Conservation (phyloP, 768 basidiomycete species). For the Lentinula raphanica region DNA sequence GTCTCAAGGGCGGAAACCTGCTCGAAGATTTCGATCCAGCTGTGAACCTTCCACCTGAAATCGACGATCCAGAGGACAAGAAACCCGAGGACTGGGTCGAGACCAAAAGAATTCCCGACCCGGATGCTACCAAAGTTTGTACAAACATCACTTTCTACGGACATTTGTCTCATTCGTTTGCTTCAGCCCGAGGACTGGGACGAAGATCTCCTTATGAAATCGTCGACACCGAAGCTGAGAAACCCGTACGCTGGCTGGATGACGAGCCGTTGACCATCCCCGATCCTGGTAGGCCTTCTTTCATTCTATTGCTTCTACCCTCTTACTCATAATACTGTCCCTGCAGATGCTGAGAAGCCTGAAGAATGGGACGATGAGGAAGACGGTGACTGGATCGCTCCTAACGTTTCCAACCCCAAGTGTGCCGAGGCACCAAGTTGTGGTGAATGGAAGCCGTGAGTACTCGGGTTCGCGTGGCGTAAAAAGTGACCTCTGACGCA, state of each 20-base stretch:
- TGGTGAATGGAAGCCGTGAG: slow-evolving; percentile 86
- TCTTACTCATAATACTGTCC: too few species aligned
- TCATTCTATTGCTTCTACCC: not conserved
- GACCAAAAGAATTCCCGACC: slow-evolving; percentile 76
- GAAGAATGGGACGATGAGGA: slow-evolving; percentile 99
- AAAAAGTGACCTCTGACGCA: too few species aligned
- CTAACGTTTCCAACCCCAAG: slow-evolving; percentile 83
- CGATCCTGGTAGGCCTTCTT: slow-evolving; percentile 65
- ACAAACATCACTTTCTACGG: not conserved
- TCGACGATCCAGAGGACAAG: slow-evolving; percentile 85
- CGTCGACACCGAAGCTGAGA: slow-evolving; percentile 76
- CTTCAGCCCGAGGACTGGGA: slow-evolving; percentile 96
- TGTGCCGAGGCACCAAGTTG: slow-evolving; percentile 90
- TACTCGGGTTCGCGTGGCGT: too few species aligned
- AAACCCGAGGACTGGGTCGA: slow-evolving; percentile 97
- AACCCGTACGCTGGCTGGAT: slow-evolving; percentile 95
- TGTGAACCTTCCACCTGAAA: slow-evolving; percentile 90
- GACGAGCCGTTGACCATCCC: slow-evolving; percentile 75
- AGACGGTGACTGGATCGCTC: slow-evolving; percentile 97
- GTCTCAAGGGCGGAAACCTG: slow-evolving; percentile 72
- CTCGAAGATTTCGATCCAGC: slow-evolving; percentile 91
- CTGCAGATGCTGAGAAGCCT: slow-evolving; percentile 79
- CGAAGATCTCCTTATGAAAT: slow-evolving; percentile 92
- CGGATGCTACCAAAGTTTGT: slow-evolving; percentile 73
- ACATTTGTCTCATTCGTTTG: not conserved